Evolutionary conservation across 352 stramenopile genomes (phyloP), one percentile per base, ranked within the genome.

Genomic region (Phytopythium helicoides): DNA sequence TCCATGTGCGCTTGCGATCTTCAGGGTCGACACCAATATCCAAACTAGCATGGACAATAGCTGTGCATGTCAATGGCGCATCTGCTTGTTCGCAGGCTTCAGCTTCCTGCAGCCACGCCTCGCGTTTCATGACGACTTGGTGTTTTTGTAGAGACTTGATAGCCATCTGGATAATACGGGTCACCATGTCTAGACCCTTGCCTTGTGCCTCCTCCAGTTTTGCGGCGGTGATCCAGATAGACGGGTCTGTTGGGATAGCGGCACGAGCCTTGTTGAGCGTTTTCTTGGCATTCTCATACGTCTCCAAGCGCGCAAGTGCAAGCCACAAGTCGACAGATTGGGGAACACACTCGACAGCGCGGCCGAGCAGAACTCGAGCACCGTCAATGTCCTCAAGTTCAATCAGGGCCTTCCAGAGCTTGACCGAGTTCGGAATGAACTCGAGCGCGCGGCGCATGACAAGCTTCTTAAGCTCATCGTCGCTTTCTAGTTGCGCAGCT

Each of bases 151-250:
- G 71, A 36, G 88, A 96, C 47, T 89, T 88, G 16, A 96, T 60
- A 19, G 86, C 85, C 41, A 87, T 55, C 54, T 91, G 77, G 50
- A 95, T 82, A 35, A 95, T 93, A 9, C 73, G 78, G 39, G 98
- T 87, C 23, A 88, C 82, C 59, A 85, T 77, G 35, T 90, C 78
- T 14, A 73, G 51, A 36, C 96, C 88, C 51, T 97, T 94, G 3
- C 90, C 83, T 66, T 99, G 93, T 0, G 93, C 95, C 82, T 99
- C 97, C 73, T 99, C 97, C 15, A 99, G 75, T 65, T 99, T 98
- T 3, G 96, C 96, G 14, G 97, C 97, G 3, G 97, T 98, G 56
- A 99, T 98, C 97, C 97, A 99, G 64, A 99, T 98, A 15, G 87
- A 86, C 18, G 95, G 88, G 50, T 99, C 97, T 0, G 90, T 98